Base-by-base conservation (phyloP, 139 green algal genomes). In the Tetraselmis chui region DNA sequence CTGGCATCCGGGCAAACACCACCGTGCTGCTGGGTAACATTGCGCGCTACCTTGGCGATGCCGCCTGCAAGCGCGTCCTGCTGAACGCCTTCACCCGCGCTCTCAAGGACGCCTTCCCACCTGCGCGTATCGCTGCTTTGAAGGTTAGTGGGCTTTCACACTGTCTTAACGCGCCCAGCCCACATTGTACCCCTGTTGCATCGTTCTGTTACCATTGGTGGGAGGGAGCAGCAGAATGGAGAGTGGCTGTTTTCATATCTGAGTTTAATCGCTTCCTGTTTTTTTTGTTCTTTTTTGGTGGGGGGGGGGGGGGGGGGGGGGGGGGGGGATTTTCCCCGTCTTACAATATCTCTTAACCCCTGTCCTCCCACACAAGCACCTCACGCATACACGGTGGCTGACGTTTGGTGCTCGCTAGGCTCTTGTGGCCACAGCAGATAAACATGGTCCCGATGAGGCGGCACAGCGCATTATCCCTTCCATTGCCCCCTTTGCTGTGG, bases 11-110 rank as follows among this genome's bases (percentile, higher is more conserved):
- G 23, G 96, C 96, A 86, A 99, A 99, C 91, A 99, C 96, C 28
- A 99, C 96, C 25, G 97, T 99, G 45, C 90, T 98, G 80, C 91
- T 99, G 77, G 95, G 96, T 84, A 98, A 96, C 90, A 91, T 99
- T 32, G 96, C 96, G 0, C 29, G 80, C 25, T 86, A 95, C 85
- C 89, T 99, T 1, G 88, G 89, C 23, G 93, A 98, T 29, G 84
- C 92, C 23, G 92, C 92, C 25, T 89, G 87, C 83, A 93, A 92
- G 84, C 87, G 93, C 23, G 94, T 99, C 59, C 91, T 99, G 78
- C 89, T 98, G 31, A 99, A 99, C 81, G 96, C 96, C 28, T 98
- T 99, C 89, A 93, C 91, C 0, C 85, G 96, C 1, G 93, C 96
- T 0, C 85, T 99, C 26, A 94, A 94, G 78, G 96, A 99, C 86